These are phyloP conservation scores for Epichloe scottii DNA, from an alignment of 2,329 filamentous ascomycete genomes.

Conservation along the genomic window DNA sequence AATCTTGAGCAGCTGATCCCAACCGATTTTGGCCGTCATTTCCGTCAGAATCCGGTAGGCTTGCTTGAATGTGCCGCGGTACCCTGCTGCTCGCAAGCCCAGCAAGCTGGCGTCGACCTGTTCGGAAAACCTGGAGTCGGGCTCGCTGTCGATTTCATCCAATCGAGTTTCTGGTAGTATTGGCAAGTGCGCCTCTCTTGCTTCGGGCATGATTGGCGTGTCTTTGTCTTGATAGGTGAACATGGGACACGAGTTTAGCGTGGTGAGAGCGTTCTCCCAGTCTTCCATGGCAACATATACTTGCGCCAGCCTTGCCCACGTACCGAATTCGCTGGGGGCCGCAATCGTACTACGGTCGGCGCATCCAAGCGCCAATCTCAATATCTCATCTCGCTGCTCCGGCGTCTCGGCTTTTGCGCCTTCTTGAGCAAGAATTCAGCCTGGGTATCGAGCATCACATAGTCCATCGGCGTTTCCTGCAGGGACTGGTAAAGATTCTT, in stretches of 20 bases:
- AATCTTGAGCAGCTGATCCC: constrained; percentile 91
- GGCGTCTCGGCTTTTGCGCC: constrained; percentile 43
- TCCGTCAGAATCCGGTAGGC: constrained; percentile 91
- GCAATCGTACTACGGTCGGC: constrained; percentile 91
- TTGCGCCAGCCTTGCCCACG: constrained; percentile 87
- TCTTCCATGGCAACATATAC: constrained; percentile 90
- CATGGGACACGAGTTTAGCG: constrained; percentile 97
- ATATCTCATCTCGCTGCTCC: constrained; percentile 50
- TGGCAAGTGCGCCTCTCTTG: constrained; percentile 75
- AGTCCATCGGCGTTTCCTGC: constrained; percentile 92
- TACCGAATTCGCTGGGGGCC: constrained; percentile 92
- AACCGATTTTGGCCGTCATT: constrained; percentile 92
- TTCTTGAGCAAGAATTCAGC: constrained; percentile 86
- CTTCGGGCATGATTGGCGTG: constrained; percentile 85
- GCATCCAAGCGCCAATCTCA: constrained; percentile 80
- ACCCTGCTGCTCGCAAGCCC: constrained; percentile 74
- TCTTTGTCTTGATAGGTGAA: constrained; percentile 99
- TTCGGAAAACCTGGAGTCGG: constrained; percentile 67
- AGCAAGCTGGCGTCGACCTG: constrained; percentile 77
- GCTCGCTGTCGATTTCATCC: constrained; percentile 92
- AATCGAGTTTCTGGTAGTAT: constrained; percentile 79
- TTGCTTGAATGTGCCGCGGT: constrained; percentile 91
- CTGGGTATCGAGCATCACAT: constrained; percentile 88
- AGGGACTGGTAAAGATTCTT: constrained; percentile 77
- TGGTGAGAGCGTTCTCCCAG: constrained; percentile 91